A percentile compares a stretch with the other conserved stretches of the same genome.
Conservation (phyloP, 2,329 filamentous ascomycete species). For the Calonectria multiphialidica region DNA sequence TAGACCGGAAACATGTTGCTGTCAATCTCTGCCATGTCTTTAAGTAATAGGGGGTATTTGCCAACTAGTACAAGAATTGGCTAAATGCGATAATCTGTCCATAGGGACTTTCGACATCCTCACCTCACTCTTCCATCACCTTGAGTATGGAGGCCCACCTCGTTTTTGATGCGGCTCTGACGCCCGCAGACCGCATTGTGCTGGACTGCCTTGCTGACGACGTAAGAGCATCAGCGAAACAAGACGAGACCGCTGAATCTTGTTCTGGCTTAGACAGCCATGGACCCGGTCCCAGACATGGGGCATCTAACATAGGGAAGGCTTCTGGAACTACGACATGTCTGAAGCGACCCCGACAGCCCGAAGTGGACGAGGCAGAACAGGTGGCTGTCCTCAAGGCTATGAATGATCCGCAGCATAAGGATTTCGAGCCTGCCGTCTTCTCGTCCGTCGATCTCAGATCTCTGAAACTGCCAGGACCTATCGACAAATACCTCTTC, state of each 20-base stretch:
- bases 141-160: conserved; percentile 42
- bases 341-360: conserved; percentile 8
- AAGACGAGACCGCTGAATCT: not conserved
- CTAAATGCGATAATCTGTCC: not conserved
- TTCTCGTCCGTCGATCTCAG: conserved; percentile 56
- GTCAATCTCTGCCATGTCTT: conserved; percentile 24
- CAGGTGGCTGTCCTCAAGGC: conserved; percentile 47
- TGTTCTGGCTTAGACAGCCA: conserved; percentile 12
- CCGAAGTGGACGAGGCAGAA: conserved; percentile 1
- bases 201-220: conserved; percentile 55
- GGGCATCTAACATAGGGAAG: not conserved
- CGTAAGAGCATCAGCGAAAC: conserved; percentile 39
- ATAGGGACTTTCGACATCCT: not conserved
- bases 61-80: conserved; percentile 10
- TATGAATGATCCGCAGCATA: conserved; percentile 55
- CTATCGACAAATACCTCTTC: conserved; percentile 63
- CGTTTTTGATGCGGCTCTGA: conserved; percentile 54
- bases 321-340: conserved; percentile 17
- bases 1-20: conserved; percentile 18
- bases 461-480: conserved; percentile 50
- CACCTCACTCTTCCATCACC: not conserved
- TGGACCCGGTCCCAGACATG: conserved; percentile 18
- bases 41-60: conserved; percentile 16
- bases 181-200: conserved; percentile 55
- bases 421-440: conserved; percentile 60